Evolutionary conservation across 495 filamentous ascomycete species (phyloP), one percentile per base, ranked within the genome.

Genomic region (Neurospora discreta): DNA sequence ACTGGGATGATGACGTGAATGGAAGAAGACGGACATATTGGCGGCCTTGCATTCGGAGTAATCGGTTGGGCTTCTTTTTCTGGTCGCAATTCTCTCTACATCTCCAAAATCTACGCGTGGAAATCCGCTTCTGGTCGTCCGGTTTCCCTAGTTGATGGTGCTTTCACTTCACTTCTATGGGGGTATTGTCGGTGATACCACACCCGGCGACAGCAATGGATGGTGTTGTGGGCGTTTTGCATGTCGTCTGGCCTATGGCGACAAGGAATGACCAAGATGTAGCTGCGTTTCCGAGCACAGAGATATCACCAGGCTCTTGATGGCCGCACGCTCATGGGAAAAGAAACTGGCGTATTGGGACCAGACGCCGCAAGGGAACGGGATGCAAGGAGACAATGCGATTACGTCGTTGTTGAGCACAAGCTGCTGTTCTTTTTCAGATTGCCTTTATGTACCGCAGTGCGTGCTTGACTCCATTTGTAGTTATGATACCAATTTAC

Each of bases 41-140:
- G 83, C 81, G 77, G 83, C 78, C 83, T 83, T 84, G 83, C 84
- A 85, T 85, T 85, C 82, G 84, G 84, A 84, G 83, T 86, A 79
- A 84, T 80, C 76, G 83, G 83, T 84, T 85, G 83, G 83, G 84
- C 81, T 83, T 81, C 52, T 60, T 84, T 84, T 84, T 83, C 77
- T 80, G 79, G 81, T 79, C 78, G 79, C 81, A 79, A 76, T 79
- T 80, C 78, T 81, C 81, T 81, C 81, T 82, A 77, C 75, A 78
- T 76, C 78, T 74, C 52, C 74, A 70, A 73, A 77, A 77, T 76
- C 74, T 76, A 74, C 76, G 75, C 73, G 73, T 75, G 75, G 77
- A 74, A 74, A 72, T 72, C 39, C 58, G 44, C 70, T 69, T 68
- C 68, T 70, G 69, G 72, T 69, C 69, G 78, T 73, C 69, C 74